These are phyloP conservation scores for Lepidium sativum DNA, from an alignment of 345 rosid species.

Conservation along the genomic window DNA sequence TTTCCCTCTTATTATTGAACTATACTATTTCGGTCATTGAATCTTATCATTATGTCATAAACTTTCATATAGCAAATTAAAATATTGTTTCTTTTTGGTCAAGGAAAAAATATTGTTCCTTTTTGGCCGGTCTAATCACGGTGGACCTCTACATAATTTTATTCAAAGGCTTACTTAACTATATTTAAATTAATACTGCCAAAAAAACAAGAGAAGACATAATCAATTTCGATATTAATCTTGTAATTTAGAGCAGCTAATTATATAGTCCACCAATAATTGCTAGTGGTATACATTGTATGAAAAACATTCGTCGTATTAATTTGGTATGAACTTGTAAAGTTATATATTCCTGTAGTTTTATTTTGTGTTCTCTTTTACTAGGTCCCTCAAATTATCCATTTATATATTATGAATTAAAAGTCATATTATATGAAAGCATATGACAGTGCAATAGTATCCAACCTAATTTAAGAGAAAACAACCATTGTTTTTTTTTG, in stretches of 20 bases:
- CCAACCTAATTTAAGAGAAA: conserved; percentile 10
- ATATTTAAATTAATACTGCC: not conserved
- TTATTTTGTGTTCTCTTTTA: not conserved
- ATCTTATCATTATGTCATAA: not conserved
- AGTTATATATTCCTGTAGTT: not conserved
- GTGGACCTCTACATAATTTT: not conserved
- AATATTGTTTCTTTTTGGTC: not conserved
- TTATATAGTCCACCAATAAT: not conserved
- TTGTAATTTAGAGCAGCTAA: not conserved
- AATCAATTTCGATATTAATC: not conserved
- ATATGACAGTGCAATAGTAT: conserved; percentile 21
- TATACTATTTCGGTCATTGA: not conserved
- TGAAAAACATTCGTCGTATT: conserved; percentile 8
- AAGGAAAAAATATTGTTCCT: not conserved
- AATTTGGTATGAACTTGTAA: conserved; percentile 3
- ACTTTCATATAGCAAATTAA: not conserved
- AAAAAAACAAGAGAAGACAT: too few species aligned
- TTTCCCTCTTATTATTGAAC: not conserved
- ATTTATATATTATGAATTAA: not conserved
- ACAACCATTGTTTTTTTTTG: not conserved
- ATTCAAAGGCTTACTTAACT: not conserved
- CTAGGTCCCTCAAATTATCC: conserved; percentile 3
- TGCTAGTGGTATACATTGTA: conserved; percentile 5
- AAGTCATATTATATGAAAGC: not conserved
- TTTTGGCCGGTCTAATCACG: conserved; percentile 13